Conservation (phyloP, 2,329 filamentous ascomycete species). For the Claviceps quebecensis region DNA sequence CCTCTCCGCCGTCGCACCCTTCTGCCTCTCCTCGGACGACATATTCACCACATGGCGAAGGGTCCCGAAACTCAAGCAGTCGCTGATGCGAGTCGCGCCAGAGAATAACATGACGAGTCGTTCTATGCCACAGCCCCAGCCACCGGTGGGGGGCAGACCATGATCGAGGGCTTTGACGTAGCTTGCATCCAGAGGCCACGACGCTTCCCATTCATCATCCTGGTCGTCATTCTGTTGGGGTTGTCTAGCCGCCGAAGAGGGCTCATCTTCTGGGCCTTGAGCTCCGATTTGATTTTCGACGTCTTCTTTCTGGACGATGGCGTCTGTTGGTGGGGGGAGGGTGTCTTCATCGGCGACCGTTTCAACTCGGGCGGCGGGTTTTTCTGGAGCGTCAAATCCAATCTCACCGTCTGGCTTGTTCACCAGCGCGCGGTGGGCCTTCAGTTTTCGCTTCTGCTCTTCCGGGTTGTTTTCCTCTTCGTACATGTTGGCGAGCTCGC, state of each 20-base stretch:
- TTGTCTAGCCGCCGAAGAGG: not conserved
- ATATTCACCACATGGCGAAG: slow-evolving; percentile 52
- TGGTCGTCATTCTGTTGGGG: slow-evolving; percentile 24
- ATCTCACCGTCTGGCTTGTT: slow-evolving; percentile 20
- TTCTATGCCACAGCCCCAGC: slow-evolving; percentile 92
- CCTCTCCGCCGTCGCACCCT: slow-evolving; percentile 4
- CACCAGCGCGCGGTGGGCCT: slow-evolving; percentile 32
- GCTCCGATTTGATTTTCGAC: too few species aligned
- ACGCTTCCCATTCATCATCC: slow-evolving; percentile 29
- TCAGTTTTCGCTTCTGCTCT: slow-evolving; percentile 73
- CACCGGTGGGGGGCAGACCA: slow-evolving; percentile 86
- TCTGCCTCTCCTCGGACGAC: slow-evolving; percentile 22
- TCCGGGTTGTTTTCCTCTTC: slow-evolving; percentile 94
- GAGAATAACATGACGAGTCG: slow-evolving; percentile 83
- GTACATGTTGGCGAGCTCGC: slow-evolving; percentile 90
- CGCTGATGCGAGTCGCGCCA: slow-evolving; percentile 63
- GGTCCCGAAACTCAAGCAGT: slow-evolving; percentile 80
- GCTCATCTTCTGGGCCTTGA: not conserved
- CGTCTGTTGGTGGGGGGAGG: too few species aligned
- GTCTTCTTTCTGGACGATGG: too few species aligned
- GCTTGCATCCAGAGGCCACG: slow-evolving; percentile 51
- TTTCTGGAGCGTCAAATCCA: slow-evolving; percentile 13
- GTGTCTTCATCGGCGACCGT: too few species aligned
- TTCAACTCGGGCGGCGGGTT: not conserved
- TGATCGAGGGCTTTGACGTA: slow-evolving; percentile 78